Evolutionary conservation across 1,284 basidiomycete genomes (phyloP), one percentile per base, ranked within the genome.

Genomic region (Pseudozyma flocculosa): DNA sequence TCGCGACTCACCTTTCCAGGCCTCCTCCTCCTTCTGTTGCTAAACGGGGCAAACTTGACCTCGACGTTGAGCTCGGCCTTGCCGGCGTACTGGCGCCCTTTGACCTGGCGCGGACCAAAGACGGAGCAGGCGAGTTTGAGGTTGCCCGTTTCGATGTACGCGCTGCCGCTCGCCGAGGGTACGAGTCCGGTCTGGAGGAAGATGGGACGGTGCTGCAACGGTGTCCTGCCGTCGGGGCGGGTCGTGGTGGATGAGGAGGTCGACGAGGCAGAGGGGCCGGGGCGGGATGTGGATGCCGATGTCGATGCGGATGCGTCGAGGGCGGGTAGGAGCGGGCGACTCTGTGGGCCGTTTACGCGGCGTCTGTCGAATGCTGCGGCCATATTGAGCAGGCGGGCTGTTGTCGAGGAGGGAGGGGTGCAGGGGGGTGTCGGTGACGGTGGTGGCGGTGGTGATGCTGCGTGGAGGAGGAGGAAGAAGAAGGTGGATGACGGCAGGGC

Each of bases 121-220:
- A 96, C 89, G 40, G 93, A 92, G 76, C 92, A 95, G 2, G 92
- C 91, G 62, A 97, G 86, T 81, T 97, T 98, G 0, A 90, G 89
- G 68, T 83, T 83, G 56, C 85, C 88, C 14, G 86, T 88, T 80
- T 98, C 94, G 62, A 97, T 88, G 75, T 96, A 98, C 11, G 90
- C 90, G 39, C 91, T 94, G 0, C 94, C 94, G 71, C 92, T 92
- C 1, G 94, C 92, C 79, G 94, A 92, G 53, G 82, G 88, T 45
- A 95, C 90, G 9, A 97, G 81, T 4, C 92, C 91, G 18, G 90
- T 86, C 76, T 92, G 64, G 8, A 64, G 86, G 42, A 97, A 81
- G 79, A 91, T 93, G 24, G 68, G 57, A 10, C 57, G 29, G 2
- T 50, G 43, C 22, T 67, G 56, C 13, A 60, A 26, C 19, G 48